A percentile compares a stretch with the other conserved stretches of the same genome.
These are phyloP conservation scores for Kodamaea sp. DNA, from an alignment of 1,139 yeast genomes.

Conservation along the genomic window DNA sequence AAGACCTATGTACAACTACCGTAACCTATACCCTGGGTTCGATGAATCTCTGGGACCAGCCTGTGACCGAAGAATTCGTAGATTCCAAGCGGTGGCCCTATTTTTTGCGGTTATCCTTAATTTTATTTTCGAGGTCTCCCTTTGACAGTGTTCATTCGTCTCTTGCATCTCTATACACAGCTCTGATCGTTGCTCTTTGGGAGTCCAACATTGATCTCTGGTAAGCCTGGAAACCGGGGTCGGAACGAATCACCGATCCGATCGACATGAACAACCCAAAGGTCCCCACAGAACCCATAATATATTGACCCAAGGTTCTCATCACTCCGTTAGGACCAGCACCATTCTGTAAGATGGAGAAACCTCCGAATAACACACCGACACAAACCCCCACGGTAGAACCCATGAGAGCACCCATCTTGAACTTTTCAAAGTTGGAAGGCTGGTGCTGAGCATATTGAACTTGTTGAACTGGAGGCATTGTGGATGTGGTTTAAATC, in stretches of 20 bases:
- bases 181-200: conserved; percentile 40
- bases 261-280: conserved; percentile 95
- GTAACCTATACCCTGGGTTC: too few species aligned
- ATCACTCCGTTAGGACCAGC: conserved; percentile 98
- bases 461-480: conserved; percentile 87
- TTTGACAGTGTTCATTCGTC: too few species aligned
- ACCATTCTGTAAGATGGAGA: conserved; percentile 87
- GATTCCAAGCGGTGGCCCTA: too few species aligned
- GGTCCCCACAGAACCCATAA: conserved; percentile 95
- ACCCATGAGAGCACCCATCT: conserved; percentile 98
- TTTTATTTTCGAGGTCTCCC: too few species aligned
- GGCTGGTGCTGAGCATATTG: conserved; percentile 77
- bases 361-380: conserved; percentile 92
- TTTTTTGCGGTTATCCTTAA: too few species aligned
- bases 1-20: neutral
- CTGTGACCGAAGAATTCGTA: too few species aligned
- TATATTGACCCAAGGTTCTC: conserved; percentile 95
- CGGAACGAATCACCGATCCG: conserved; percentile 91
- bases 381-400: conserved; percentile 94
- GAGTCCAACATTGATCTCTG: conserved; percentile 38
- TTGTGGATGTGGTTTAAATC: too few species aligned
- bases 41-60: too few species aligned
- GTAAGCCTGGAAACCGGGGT: conserved; percentile 45
- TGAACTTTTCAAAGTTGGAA: conserved; percentile 90
- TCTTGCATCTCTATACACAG: conserved; percentile 19